Evolutionary conservation across 1,139 yeast species (phyloP).

Genomic region (Geotrichum aggregatum): DNA sequence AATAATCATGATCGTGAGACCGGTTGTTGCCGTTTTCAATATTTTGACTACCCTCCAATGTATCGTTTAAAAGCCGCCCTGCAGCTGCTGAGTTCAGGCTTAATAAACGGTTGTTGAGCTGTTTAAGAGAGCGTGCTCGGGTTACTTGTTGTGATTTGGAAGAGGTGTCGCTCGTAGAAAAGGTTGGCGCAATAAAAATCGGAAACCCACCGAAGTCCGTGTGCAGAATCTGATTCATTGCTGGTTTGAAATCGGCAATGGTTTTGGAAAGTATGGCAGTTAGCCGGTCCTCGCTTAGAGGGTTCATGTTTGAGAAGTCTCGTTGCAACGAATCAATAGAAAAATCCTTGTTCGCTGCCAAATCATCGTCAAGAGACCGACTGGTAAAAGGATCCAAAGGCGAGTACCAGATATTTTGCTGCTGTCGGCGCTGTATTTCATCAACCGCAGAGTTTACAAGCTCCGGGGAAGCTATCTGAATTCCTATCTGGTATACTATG

Average conservation of each 20-base stretch:
- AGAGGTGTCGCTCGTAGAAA: neutral
- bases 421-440: slow-evolving; percentile 25
- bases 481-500: slow-evolving; percentile 27
- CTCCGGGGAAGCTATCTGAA: slow-evolving; percentile 21
- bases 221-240: neutral
- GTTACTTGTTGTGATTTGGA: neutral
- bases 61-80: too few relatives aligned
- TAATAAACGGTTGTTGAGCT: slow-evolving; percentile 21
- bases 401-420: slow-evolving; percentile 25
- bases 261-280: neutral
- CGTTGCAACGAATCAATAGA: neutral
- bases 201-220: neutral
- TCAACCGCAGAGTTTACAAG: slow-evolving; percentile 22
- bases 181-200: neutral
- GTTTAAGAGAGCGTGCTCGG: slow-evolving; percentile 27
- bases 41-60: neutral
- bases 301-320: neutral
- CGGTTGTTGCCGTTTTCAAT: neutral
- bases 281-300: neutral
- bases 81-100: neutral
- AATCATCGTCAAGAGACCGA: neutral
- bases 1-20: neutral
- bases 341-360: neutral
- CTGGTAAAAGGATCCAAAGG: slow-evolving; percentile 23
- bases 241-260: neutral